Evolutionary conservation across 225 moss, liverwort and hornwort species (phyloP).

Genomic region (Bryum argenteum): DNA sequence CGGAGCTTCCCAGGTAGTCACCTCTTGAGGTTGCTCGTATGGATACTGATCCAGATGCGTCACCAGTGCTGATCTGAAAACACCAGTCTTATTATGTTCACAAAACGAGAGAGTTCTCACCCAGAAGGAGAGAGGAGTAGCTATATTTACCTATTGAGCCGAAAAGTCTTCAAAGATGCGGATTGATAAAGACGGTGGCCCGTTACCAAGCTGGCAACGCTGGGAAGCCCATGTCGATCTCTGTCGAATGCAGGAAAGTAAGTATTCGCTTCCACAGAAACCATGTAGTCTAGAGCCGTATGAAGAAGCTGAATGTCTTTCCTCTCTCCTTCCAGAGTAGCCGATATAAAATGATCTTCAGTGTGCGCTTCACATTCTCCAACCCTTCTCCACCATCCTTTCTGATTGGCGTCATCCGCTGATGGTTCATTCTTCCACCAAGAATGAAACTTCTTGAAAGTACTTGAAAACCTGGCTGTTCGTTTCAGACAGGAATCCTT

Average conservation of each 20-base stretch:
- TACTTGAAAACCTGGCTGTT: slow-evolving; percentile 16
- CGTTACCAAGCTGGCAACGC: slow-evolving; percentile 46
- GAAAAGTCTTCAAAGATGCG: slow-evolving; percentile 54
- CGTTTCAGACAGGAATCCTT: background rate
- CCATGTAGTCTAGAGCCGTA: slow-evolving; percentile 53
- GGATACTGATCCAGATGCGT: slow-evolving; percentile 39
- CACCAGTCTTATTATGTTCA: background rate
- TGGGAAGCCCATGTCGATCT: slow-evolving; percentile 45
- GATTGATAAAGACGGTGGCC: slow-evolving; percentile 59
- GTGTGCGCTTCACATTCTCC: slow-evolving; percentile 41
- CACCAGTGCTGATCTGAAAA: slow-evolving; percentile 35
- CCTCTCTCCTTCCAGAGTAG: slow-evolving; percentile 17
- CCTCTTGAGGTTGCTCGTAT: slow-evolving; percentile 3
- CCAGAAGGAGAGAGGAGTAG: background rate
- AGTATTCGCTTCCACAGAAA: slow-evolving; percentile 47
- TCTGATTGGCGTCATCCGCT: background rate
- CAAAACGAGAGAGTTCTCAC: background rate
- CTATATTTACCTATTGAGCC: slow-evolving; percentile 40
- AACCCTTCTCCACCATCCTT: slow-evolving; percentile 59
- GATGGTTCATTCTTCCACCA: slow-evolving; percentile 19
- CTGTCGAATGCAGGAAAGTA: slow-evolving; percentile 58
- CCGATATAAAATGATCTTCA: slow-evolving; percentile 28
- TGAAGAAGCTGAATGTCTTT: slow-evolving; percentile 30
- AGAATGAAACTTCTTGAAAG: slow-evolving; percentile 11
- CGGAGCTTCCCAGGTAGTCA: slow-evolving; percentile 25